These are phyloP conservation scores for Filobasidium uniguttulatum DNA, from an alignment of 1,284 basidiomycete species.

Conservation along the genomic window DNA sequence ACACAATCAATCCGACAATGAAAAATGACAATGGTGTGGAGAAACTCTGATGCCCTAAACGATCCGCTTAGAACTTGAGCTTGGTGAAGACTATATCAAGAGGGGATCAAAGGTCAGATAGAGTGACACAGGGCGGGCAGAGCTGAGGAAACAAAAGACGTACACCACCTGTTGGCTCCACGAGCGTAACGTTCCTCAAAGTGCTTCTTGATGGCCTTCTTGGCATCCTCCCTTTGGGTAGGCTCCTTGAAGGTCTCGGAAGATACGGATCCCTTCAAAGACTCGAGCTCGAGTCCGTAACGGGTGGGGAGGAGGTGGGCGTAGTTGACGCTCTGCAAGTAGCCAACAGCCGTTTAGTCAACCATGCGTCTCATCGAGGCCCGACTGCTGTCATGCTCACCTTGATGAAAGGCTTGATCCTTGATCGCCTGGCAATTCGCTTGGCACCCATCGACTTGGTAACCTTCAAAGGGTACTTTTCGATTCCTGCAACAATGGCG, in stretches of 20 bases:
- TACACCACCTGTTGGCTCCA: conserved; percentile 86
- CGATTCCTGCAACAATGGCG: conserved; percentile 88
- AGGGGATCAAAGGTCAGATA: background rate
- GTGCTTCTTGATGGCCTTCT: conserved; percentile 90
- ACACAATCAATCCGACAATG: too few relatives aligned
- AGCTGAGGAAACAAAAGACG: conserved; percentile 14
- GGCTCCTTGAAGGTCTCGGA: conserved; percentile 91
- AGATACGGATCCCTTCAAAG: conserved; percentile 68
- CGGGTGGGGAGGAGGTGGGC: conserved; percentile 95
- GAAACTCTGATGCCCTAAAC: too few relatives aligned
- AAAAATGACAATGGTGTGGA: too few relatives aligned
- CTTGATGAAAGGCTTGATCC: conserved; percentile 98
- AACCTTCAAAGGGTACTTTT: conserved; percentile 87
- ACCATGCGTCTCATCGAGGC: background rate
- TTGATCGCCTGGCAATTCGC: conserved; percentile 75
- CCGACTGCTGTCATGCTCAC: conserved; percentile 41
- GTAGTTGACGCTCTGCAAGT: conserved; percentile 70
- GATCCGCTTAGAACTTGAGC: conserved; percentile 26
- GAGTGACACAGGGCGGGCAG: background rate
- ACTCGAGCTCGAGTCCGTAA: conserved; percentile 86
- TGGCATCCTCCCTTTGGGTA: conserved; percentile 77
- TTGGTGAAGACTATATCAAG: conserved; percentile 23
- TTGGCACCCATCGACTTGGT: conserved; percentile 93
- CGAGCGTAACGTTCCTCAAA: conserved; percentile 80
- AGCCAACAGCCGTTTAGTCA: background rate